Percentiles rank a stretch among this genome's conserved stretches.
These are phyloP conservation scores for Ceratopteris richardii DNA, from an alignment of 75 land plant genomes.

Conservation along the genomic window DNA sequence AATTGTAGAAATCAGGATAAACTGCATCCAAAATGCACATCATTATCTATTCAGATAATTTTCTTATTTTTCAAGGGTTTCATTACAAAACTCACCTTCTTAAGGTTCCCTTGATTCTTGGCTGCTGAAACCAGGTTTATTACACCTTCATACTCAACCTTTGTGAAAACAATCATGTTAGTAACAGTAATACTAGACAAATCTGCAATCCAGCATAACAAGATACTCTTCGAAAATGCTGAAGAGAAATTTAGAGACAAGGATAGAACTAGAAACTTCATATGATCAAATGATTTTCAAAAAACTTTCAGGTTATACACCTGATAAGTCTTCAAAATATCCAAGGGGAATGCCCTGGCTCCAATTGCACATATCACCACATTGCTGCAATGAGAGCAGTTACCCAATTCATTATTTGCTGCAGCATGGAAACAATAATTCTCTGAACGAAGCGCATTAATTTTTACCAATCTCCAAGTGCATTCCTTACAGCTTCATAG, in stretches of 20 bases:
- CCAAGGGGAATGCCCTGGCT: conserved; percentile 14
- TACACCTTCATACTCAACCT: conserved; percentile 31
- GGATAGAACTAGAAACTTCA: too few species aligned
- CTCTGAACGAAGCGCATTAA: neutral
- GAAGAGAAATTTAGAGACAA: too few species aligned
- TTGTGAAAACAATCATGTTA: neutral
- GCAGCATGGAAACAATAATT: too few species aligned
- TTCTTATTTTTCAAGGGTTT: too few species aligned
- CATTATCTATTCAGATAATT: too few species aligned
- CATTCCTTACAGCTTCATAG: conserved; percentile 23
- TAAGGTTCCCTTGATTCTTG: conserved; percentile 18
- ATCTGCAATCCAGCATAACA: too few species aligned
- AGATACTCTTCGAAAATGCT: too few species aligned
- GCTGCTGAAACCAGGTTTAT: conserved; percentile 22
- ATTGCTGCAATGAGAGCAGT: conserved; percentile 13
- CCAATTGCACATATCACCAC: conserved; percentile 28
- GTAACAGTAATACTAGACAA: too few species aligned
- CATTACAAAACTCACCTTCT: conserved; percentile 14
- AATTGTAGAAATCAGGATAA: conserved; percentile 25
- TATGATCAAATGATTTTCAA: too few species aligned
- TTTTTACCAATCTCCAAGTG: conserved; percentile 14
- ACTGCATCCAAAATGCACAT: conserved; percentile 19
- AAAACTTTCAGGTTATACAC: neutral
- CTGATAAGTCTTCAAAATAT: conserved; percentile 17
- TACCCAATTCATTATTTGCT: too few species aligned